Conservation (phyloP, 805 yeast species). For the Candida verbasci region DNA sequence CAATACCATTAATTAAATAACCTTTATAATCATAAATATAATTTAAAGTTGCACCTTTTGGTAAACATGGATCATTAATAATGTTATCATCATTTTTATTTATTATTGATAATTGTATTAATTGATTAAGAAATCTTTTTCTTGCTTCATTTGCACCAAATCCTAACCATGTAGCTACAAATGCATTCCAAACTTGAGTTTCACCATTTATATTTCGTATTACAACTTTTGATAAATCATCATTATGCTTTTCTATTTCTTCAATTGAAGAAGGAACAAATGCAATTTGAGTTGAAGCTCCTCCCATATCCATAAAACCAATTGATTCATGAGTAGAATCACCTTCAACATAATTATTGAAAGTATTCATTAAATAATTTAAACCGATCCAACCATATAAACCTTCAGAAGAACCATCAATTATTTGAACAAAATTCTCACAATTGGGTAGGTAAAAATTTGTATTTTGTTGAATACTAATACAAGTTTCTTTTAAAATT, state of each 20-base stretch:
- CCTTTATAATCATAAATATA: slow-evolving; percentile 44
- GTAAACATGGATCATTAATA: slow-evolving; percentile 77
- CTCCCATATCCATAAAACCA: slow-evolving; percentile 99
- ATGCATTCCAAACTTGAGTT: slow-evolving; percentile 73
- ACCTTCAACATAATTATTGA: slow-evolving; percentile 43
- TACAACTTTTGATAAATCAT: slow-evolving; percentile 65
- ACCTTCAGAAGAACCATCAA: slow-evolving; percentile 95
- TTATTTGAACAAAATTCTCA: slow-evolving; percentile 68
- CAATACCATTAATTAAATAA: slow-evolving; percentile 65
- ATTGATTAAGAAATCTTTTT: slow-evolving; percentile 57
- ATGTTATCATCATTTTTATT: slow-evolving; percentile 11
- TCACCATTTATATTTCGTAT: slow-evolving; percentile 70
- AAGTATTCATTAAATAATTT: slow-evolving; percentile 72
- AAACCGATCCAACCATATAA: slow-evolving; percentile 93
- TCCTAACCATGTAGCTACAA: slow-evolving; percentile 96
- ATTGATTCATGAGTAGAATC: slow-evolving; percentile 49
- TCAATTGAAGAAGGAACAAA: slow-evolving; percentile 69
- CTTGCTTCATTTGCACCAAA: slow-evolving; percentile 97
- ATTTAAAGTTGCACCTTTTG: slow-evolving; percentile 50
- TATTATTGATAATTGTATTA: slow-evolving; percentile 33
- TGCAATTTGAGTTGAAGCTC: slow-evolving; percentile 95
- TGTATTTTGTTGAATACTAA: slow-evolving; percentile 47
- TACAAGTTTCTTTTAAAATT: slow-evolving; percentile 61
- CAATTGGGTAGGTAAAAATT: slow-evolving; percentile 59
- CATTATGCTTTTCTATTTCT: slow-evolving; percentile 62